Base-by-base conservation (phyloP, 2,329 filamentous ascomycete species). In the Colletotrichum liriopes region DNA sequence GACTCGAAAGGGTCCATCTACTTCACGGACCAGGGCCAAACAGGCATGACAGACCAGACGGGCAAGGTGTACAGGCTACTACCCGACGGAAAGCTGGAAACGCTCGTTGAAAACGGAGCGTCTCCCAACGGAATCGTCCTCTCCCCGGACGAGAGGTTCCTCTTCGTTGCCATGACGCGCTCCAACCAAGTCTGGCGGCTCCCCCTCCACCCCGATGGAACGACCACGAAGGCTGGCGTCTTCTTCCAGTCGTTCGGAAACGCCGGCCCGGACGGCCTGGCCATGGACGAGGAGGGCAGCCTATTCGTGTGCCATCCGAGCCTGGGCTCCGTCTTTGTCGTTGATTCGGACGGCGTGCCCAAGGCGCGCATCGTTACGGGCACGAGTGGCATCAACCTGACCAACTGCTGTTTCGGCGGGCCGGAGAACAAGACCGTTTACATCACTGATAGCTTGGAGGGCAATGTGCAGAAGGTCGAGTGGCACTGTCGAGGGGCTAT, bases 1-100 rank as follows among this genome's bases (percentile, higher is more conserved):
- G 81, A 82, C 37, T 82, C 80, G 0, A 77, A 78, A 18, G 75
- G 77, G 4, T 80, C 82, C 37, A 71, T 85, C 4, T 85, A 84
- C 75, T 85, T 85, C 45, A 85, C 84, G 1, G 83, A 85, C 52
- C 84, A 85, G 74, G 83, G 84, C 0, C 83, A 85, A 59, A 84
- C 83, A 0, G 82, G 83, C 5, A 79, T 85, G 75, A 83, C 81
- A 0, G 84, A 85, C 35, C 83, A 75, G 8, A 83, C 82, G 0
- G 83, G 83, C 0, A 78, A 78, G 14, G 81, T 85, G 0, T 85
- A 84, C 66, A 78, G 83, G 1, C 64, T 83, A 0, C 77, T 76
- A 0, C 76, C 77, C 0, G 75, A 78, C n/a, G 82, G 82, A 0
- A 81, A 77, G 32, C 77, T 85, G 0, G 83, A 85, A 51, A 79